phyloP scores from a whole-genome alignment of 176 grass and related monocot species.

The Echinochloa phyllopogon region DNA sequence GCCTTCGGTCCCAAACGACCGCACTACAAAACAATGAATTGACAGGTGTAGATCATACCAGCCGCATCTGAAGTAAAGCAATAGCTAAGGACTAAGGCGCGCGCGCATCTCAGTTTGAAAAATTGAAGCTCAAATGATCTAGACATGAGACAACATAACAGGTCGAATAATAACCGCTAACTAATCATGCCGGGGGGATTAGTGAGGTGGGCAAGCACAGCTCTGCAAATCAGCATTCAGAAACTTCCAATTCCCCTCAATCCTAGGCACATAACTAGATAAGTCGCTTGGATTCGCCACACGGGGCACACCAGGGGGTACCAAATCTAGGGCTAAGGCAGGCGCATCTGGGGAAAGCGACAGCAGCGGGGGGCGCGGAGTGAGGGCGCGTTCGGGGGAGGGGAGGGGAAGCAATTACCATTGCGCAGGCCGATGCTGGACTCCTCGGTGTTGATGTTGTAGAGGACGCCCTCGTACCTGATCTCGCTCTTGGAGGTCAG shows the following conservation, averaged over 20 bases:
- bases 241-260: neutral
- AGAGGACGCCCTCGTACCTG: conserved; percentile 89
- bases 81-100: neutral
- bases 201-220: neutral
- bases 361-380: neutral
- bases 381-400: neutral
- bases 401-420: conserved; percentile 44
- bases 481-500: conserved; percentile 89
- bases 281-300: neutral
- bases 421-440: conserved; percentile 78
- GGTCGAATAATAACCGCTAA: neutral
- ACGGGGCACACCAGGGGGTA: neutral
- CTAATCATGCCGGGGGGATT: neutral
- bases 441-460: conserved; percentile 76
- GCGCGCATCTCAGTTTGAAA: neutral
- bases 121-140: neutral
- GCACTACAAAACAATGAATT: conserved; percentile 54
- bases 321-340: conserved; percentile 42
- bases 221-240: neutral
- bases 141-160: neutral
- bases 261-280: neutral
- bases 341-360: conserved; percentile 28
- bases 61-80: neutral
- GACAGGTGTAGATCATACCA: neutral
- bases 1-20: conserved; percentile 90